A percentile compares a stretch with the other conserved stretches of the same genome.
These are phyloP conservation scores for Tetrapisispora fleetii DNA, from an alignment of 805 yeast species.

Conservation along the genomic window DNA sequence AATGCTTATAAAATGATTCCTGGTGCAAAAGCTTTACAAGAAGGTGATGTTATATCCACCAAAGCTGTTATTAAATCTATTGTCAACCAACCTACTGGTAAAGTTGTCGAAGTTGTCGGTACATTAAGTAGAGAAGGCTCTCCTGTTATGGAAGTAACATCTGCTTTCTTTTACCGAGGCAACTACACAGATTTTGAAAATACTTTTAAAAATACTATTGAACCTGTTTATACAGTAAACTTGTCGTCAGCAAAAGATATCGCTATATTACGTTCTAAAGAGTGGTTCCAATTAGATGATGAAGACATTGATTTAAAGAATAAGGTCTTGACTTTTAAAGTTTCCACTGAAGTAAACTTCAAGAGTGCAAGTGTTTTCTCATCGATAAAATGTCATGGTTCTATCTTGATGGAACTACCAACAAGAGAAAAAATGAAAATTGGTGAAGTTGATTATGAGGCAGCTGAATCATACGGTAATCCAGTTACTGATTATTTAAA, in stretches of 20 bases:
- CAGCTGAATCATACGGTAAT: conserved; percentile 90
- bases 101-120: conserved; percentile 92
- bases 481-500: conserved; percentile 91
- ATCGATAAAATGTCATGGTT: conserved; percentile 76
- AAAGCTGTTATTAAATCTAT: conserved; percentile 82
- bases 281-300: conserved; percentile 86
- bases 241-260: conserved; percentile 75
- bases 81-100: conserved; percentile 84
- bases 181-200: conserved; percentile 76
- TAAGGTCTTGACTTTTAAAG: conserved; percentile 80
- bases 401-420: conserved; percentile 78
- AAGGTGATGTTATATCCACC: conserved; percentile 77
- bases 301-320: conserved; percentile 60
- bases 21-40: conserved; percentile 80
- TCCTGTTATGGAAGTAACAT: conserved; percentile 87
- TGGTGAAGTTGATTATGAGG: conserved; percentile 77
- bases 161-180: conserved; percentile 96
- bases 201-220: conserved; percentile 81
- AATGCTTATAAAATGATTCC: conserved; percentile 90
- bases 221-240: conserved; percentile 75
- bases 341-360: conserved; percentile 74
- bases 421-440: conserved; percentile 80
- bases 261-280: conserved; percentile 89
- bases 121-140: conserved; percentile 63
- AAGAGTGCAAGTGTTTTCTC: conserved; percentile 68